These are phyloP conservation scores for Fusarium sterilihyphosum DNA, from an alignment of 2,329 filamentous ascomycete species.

Conservation along the genomic window DNA sequence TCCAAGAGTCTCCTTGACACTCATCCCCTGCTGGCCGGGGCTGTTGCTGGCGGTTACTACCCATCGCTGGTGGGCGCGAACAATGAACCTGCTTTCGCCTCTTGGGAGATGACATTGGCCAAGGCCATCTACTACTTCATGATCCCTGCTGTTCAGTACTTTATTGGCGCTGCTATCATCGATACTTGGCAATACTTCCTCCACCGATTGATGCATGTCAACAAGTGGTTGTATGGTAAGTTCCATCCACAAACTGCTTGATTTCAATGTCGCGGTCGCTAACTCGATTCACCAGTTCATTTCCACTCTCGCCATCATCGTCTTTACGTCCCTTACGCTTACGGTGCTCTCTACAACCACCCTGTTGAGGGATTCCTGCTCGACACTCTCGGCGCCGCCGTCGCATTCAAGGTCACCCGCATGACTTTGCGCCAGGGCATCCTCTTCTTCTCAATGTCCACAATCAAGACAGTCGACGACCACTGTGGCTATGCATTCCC, in stretches of 20 bases:
- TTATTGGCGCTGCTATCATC: constrained; percentile 77
- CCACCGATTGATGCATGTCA: constrained; percentile 96
- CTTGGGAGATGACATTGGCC: constrained; percentile 82
- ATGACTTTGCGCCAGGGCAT: constrained; percentile 90
- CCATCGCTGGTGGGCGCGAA: constrained; percentile 72
- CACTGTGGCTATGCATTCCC: constrained; percentile 97
- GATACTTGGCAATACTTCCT: constrained; percentile 99
- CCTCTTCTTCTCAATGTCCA: constrained; percentile 87
- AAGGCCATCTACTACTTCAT: constrained; percentile 81
- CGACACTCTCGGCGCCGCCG: constrained; percentile 86
- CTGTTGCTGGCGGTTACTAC: constrained; percentile 83
- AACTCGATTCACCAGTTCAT: constrained; percentile 63
- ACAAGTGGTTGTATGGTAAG: constrained; percentile 96
- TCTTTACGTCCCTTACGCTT: constrained; percentile 97
- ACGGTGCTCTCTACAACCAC: constrained; percentile 96
- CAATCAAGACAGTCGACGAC: constrained; percentile 96
- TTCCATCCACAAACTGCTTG: constrained; percentile 33
- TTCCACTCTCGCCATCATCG: constrained; percentile 97
- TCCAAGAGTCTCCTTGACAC: constrained; percentile 78
- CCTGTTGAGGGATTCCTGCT: constrained; percentile 93
- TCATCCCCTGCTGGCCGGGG: constrained; percentile 79
- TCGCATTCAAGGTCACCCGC: constrained; percentile 82
- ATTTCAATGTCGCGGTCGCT: not conserved
- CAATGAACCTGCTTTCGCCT: constrained; percentile 77
- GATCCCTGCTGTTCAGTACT: constrained; percentile 82